These are phyloP conservation scores for Brettanomyces anomalus DNA, from an alignment of 805 yeast genomes.

Conservation along the genomic window DNA sequence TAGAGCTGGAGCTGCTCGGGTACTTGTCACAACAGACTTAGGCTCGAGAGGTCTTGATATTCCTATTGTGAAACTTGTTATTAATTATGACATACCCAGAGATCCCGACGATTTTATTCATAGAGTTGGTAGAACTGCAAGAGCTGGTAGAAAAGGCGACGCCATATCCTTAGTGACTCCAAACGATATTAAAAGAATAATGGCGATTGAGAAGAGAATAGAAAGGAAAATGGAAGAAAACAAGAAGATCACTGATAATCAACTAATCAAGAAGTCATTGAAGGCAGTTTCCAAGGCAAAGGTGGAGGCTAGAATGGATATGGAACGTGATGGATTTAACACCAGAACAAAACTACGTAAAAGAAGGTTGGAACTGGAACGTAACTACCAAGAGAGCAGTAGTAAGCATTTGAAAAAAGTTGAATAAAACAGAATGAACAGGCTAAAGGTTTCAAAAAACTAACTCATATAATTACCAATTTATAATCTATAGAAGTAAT, in stretches of 20 bases:
- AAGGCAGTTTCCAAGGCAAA: conserved; percentile 71
- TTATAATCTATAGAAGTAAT: neutral
- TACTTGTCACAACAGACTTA: conserved; percentile 88
- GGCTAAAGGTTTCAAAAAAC: no score
- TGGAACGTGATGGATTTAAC: conserved; percentile 88
- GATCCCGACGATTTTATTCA: conserved; percentile 81
- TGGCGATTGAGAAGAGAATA: conserved; percentile 81
- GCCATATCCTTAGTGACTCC: conserved; percentile 78
- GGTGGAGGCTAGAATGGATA: conserved; percentile 84
- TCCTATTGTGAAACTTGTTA: conserved; percentile 68
- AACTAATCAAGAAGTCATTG: conserved; percentile 64
- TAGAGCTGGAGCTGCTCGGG: conserved; percentile 89
- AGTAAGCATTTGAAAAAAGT: neutral
- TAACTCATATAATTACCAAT: no score
- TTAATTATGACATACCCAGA: conserved; percentile 74
- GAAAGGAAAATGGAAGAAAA: conserved; percentile 72
- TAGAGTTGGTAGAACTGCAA: conserved; percentile 93
- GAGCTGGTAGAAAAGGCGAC: conserved; percentile 90
- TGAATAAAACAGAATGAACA: neutral
- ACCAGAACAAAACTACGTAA: conserved; percentile 31
- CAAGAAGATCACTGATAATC: conserved; percentile 62
- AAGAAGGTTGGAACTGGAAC: conserved; percentile 8
- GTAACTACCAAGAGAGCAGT: neutral
- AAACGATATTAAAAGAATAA: conserved; percentile 70
- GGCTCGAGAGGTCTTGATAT: conserved; percentile 89